Base-by-base conservation (phyloP, 306 rosid species). In the Acacia melanoxylon region DNA sequence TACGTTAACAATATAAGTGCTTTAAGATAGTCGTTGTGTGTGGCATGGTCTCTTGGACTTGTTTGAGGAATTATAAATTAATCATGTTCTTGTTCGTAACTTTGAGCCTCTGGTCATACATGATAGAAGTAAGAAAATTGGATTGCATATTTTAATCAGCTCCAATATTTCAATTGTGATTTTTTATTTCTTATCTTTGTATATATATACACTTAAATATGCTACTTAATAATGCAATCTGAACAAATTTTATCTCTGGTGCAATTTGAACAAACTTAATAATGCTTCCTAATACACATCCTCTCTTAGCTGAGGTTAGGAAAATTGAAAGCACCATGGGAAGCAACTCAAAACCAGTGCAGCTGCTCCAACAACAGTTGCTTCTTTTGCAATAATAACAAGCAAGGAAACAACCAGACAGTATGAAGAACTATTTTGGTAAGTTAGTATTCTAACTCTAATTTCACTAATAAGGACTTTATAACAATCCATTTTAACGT, bases 341-440 rank as follows among this genome's bases (percentile, higher is more conserved):
- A 82, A 40, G 56, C 86, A 11, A 31, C 78, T 14, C 70, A 44
- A 14, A 82, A 68, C 66, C 5, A 33, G 27, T 2, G 27, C 13
- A 9, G 22, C 9, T 10, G 40, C 72, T 67, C 72, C 3, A 67
- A 20, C 24, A 29, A 14, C 37, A 0, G 33, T 2, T 31, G 22
- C 70, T 33, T 66, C 22, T 68, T 16, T 37, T 37, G 48, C 29
- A 40, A 68, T 4, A 11, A 40, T n/a, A 20, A 10, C 19, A 25
- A 4, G 54, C 86, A 88, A 85, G 82, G 79, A 10, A 72, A 78
- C 37, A 25, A n/a, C 22, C 16, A 81, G 22, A 88, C 80, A 4
- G 86, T 91, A 29, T 80, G 63, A 10, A 94, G 91, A 74, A 90
- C 97, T 78, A 78, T 91, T 82, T 80, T 91, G 89, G 97, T 91